Percentiles rank a stretch among this genome's conserved stretches.
Conservation (phyloP, 1,284 basidiomycete genomes). For the Irpex sp. region DNA sequence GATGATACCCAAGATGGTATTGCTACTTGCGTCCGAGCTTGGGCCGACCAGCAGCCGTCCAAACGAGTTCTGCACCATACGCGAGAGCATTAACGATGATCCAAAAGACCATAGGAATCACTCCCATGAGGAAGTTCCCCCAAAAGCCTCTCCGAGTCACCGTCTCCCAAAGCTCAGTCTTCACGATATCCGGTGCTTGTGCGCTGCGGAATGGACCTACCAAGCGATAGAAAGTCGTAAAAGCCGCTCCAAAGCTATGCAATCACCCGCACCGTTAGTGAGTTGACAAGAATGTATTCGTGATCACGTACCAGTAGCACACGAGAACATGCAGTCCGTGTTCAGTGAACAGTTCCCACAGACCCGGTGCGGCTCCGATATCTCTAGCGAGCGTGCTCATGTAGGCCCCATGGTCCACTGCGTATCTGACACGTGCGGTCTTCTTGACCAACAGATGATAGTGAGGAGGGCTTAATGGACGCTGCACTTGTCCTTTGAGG, state of each 20-base stretch:
- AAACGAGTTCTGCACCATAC: not conserved
- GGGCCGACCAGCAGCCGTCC: not conserved
- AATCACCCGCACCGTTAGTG: not conserved
- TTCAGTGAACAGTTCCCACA: conserved; percentile 44
- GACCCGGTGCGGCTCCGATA: conserved; percentile 53
- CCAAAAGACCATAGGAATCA: conserved; percentile 52
- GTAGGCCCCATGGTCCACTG: conserved; percentile 54
- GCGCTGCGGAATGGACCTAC: conserved; percentile 47
- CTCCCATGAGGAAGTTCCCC: conserved; percentile 62
- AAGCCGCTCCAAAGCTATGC: conserved; percentile 56
- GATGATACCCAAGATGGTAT: no score
- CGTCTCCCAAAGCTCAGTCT: conserved; percentile 64
- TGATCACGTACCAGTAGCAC: conserved; percentile 48
- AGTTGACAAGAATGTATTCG: not conserved
- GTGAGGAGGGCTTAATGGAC: conserved; percentile 45
- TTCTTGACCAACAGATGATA: conserved; percentile 58
- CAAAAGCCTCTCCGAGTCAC: conserved; percentile 52
- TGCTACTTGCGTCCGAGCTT: not conserved
- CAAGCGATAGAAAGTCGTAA: conserved; percentile 61
- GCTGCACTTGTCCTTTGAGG: conserved; percentile 39
- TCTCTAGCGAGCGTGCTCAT: conserved; percentile 60
- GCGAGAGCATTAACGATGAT: not conserved
- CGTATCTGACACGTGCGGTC: conserved; percentile 57
- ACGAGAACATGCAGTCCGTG: conserved; percentile 53
- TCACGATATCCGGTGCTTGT: conserved; percentile 40